Evolutionary conservation across 306 rosid species (phyloP), one percentile per base, ranked within the genome.

Genomic region (Cicer pinnatifidum): DNA sequence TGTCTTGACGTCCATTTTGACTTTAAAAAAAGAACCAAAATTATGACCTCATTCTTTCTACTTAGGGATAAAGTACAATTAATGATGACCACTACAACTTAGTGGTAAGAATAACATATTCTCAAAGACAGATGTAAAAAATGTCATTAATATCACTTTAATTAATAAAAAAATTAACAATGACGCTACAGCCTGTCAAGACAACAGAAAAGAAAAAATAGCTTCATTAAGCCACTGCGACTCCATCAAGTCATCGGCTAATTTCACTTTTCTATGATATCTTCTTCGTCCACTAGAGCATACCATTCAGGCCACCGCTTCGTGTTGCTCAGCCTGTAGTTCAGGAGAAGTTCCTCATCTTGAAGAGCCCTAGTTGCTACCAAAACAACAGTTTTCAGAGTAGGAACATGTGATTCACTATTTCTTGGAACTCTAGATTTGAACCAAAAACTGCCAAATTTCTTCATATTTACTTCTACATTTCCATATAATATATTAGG

Each of bases 271-370:
- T 88, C 86, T 62, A 57, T 35, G 52, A 84, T 89, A 75, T 91
- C 98, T 73, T 89, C 97, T 78, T 89, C 97, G 35, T 93, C 92
- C 16, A 91, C 93, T 0, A 96, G 90, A 74, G 82, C 76, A 75
- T 89, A 93, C 97, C 98, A 93, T 37, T 77, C 86, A 2, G 92
- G 97, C 75, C 86, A 53, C 78, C 68, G 87, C 78, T 86, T 90
- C 28, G 86, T 67, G 94, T 88, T 93, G 87, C 96, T 85, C 82
- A 91, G 73, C 78, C 92, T 84, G 84, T 93, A 93, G 82, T 93
- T 88, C 74, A 93, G 68, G 54, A 93, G 84, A 15, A 93, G 82
- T 78, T 91, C 97, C 76, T 93, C 98, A 73, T 91, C 82, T 75
- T 85, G 77, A 73, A 93, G 89, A 47, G 86, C 80, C 71, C 98